A percentile compares a stretch with the other conserved stretches of the same genome.
phyloP scores from a whole-genome alignment of 2,329 filamentous ascomycete species.

The Phyllosticta ampelicida region DNA sequence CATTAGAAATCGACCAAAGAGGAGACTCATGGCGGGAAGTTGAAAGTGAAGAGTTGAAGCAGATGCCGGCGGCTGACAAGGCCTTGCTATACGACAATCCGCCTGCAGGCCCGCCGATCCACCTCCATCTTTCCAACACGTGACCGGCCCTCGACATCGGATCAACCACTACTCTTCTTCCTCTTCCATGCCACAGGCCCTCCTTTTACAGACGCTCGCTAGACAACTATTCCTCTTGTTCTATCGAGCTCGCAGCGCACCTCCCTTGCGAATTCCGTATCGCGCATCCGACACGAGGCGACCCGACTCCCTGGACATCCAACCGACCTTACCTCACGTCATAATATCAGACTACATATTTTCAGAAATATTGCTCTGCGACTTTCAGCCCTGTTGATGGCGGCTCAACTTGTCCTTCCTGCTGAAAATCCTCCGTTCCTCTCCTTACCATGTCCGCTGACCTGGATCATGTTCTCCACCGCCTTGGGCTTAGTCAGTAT shows the following conservation, averaged over 20 bases:
- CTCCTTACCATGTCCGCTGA: conserved; percentile 9
- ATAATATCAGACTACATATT: background rate
- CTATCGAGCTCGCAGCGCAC: background rate
- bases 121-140: background rate
- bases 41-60: background rate
- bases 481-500: conserved; percentile 23
- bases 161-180: background rate
- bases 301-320: background rate
- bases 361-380: background rate
- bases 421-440: background rate
- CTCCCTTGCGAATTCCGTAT: background rate
- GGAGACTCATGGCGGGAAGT: background rate
- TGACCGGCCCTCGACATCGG: background rate
- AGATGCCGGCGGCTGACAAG: background rate
- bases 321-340: background rate
- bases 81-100: background rate
- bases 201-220: background rate
- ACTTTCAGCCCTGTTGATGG: background rate
- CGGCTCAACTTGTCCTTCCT: background rate
- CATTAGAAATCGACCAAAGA: background rate
- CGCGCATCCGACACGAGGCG: background rate
- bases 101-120: background rate
- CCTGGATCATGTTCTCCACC: conserved; percentile 21
- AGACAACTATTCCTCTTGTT: background rate
- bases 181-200: background rate